phyloP scores from a whole-genome alignment of 2,329 filamentous ascomycete genomes.

The Escovopsis weberi region DNA sequence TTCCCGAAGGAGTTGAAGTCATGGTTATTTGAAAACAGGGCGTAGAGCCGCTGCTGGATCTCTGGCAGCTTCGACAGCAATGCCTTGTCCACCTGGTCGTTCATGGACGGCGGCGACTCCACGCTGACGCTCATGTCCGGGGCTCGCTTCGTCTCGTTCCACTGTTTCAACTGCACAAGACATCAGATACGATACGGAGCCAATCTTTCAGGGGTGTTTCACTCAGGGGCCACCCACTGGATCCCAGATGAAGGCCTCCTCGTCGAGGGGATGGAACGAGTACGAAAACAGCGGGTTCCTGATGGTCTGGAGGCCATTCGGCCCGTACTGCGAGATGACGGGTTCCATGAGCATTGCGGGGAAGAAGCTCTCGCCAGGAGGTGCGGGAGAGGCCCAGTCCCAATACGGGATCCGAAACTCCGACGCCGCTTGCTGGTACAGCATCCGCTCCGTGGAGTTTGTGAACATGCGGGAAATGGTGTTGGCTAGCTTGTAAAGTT shows the following conservation, averaged over 20 bases:
- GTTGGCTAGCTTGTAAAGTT: conserved; percentile 21
- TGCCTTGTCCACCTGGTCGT: conserved; percentile 37
- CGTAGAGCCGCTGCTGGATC: conserved; percentile 50
- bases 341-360: conserved; percentile 31
- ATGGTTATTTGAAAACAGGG: conserved; percentile 51
- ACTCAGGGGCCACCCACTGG: conserved; percentile 34
- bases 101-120: conserved; percentile 34
- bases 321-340: conserved; percentile 38
- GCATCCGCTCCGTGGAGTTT: conserved; percentile 26
- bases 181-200: conserved; percentile 7
- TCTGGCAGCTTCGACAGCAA: conserved; percentile 31
- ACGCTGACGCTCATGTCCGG: conserved; percentile 23
- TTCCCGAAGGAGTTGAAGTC: conserved; percentile 58
- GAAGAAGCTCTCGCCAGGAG: conserved; percentile 32
- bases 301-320: conserved; percentile 40
- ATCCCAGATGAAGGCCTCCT: conserved; percentile 39
- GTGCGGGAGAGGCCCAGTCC: conserved; percentile 41
- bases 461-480: conserved; percentile 35
- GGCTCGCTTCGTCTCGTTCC: conserved; percentile 45
- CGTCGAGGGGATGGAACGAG: conserved; percentile 44
- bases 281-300: conserved; percentile 49
- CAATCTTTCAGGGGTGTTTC: not conserved
- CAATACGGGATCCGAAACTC: conserved; percentile 44
- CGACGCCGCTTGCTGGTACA: conserved; percentile 36
- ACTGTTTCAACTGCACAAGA: conserved; percentile 36